phyloP scores from a whole-genome alignment of 306 rosid genomes.

The Cucumis melo region DNA sequence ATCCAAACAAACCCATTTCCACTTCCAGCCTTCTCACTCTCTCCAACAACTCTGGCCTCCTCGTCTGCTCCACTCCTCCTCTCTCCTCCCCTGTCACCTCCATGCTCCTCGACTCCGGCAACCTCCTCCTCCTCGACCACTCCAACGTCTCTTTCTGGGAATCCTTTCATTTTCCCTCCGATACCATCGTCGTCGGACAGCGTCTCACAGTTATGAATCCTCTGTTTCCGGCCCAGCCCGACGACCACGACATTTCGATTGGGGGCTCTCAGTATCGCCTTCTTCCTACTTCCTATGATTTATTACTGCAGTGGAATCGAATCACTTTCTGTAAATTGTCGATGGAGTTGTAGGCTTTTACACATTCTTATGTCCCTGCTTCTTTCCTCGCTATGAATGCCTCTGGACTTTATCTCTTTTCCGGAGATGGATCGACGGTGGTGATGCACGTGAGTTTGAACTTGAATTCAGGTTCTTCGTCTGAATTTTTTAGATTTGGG shows the following conservation, averaged over 20 bases:
- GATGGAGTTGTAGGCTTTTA: conserved; percentile 24
- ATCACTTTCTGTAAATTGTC: conserved; percentile 77
- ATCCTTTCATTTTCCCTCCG: conserved; percentile 59
- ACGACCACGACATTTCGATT: conserved; percentile 22
- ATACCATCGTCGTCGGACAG: conserved; percentile 66
- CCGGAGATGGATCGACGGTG: conserved; percentile 25
- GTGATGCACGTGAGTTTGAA: conserved; percentile 29
- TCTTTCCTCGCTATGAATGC: conserved; percentile 41
- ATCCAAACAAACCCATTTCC: conserved; percentile 40
- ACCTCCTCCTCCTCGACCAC: conserved; percentile 48
- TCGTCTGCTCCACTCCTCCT: conserved; percentile 62
- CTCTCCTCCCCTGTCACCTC: conserved; percentile 30
- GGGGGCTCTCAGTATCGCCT: conserved; percentile 41
- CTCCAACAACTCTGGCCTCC: conserved; percentile 18
- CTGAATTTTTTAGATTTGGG: conserved; percentile 33
- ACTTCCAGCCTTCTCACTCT: conserved; percentile 39
- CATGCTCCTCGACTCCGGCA: conserved; percentile 54
- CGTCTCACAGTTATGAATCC: conserved; percentile 24
- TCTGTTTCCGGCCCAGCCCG: conserved; percentile 16
- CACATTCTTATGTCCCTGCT: conserved; percentile 19
- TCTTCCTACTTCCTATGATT: conserved; percentile 33
- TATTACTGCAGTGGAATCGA: conserved; percentile 46
- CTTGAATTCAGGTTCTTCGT: background rate
- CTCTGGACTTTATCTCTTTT: conserved; percentile 48
- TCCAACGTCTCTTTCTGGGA: conserved; percentile 70